Conservation (phyloP, 345 rosid genomes). For the Arabis hirsuta region DNA sequence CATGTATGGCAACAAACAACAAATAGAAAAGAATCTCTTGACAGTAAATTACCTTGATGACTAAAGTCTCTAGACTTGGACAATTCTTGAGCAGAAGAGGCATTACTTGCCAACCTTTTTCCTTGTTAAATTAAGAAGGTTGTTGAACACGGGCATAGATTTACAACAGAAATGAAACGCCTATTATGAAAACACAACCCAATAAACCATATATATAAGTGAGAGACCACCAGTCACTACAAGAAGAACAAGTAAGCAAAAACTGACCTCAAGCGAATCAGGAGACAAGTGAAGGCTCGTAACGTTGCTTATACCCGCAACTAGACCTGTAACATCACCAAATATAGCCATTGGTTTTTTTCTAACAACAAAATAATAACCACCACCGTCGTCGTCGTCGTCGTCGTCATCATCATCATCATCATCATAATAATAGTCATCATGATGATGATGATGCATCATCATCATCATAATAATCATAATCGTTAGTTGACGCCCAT, state of each 20-base stretch:
- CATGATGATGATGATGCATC: too few species aligned
- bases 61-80: not conserved
- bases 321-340: not conserved
- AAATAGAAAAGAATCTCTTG: too few species aligned
- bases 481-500: not conserved
- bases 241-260: not conserved
- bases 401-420: not conserved
- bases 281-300: not conserved
- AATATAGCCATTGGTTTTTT: not conserved
- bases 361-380: not conserved
- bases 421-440: too few species aligned
- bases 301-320: not conserved
- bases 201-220: not conserved
- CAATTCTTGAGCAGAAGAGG: conserved; percentile 4
- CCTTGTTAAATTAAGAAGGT: conserved; percentile 4
- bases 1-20: too few species aligned
- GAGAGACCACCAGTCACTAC: not conserved
- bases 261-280: not conserved
- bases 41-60: not conserved
- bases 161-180: not conserved
- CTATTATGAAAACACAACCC: not conserved
- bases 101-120: conserved; percentile 15
- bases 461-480: not conserved
- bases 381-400: not conserved
- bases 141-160: conserved; percentile 19